Percentiles rank a stretch among this genome's conserved stretches.
Conservation (phyloP, 2,329 filamentous ascomycete species). For the Cladosporium sp. region DNA sequence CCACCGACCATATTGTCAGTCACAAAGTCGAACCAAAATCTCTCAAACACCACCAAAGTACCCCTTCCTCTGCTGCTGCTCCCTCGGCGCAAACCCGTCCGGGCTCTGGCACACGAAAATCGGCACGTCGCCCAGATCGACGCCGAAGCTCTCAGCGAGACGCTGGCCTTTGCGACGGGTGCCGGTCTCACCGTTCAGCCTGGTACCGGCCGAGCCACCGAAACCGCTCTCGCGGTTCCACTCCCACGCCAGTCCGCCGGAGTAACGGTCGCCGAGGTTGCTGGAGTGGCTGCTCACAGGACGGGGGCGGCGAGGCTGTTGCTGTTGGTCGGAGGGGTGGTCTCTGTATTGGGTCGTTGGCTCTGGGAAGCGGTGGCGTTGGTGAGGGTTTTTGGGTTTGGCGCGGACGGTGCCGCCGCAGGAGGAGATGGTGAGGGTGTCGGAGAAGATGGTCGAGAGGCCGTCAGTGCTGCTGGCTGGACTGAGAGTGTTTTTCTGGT, state of each 20-base stretch:
- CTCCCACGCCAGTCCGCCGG: constrained; percentile 40
- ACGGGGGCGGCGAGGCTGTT: constrained; percentile 9
- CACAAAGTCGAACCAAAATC: background rate
- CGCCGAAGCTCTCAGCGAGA: constrained; percentile 36
- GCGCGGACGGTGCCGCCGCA: constrained; percentile 15
- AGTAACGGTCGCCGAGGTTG: constrained; percentile 33
- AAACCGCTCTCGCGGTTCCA: constrained; percentile 39
- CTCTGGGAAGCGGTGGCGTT: constrained; percentile 8
- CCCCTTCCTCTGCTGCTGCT: constrained; percentile 6
- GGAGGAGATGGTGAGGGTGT: constrained; percentile 16
- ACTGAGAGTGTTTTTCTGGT: constrained; percentile 3
- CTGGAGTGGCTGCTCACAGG: constrained; percentile 6
- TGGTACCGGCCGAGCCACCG: constrained; percentile 40
- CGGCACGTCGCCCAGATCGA: constrained; percentile 44
- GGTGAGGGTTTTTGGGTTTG: constrained; percentile 6
- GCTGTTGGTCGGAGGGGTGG: background rate
- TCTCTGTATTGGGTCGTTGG: background rate
- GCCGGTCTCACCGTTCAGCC: constrained; percentile 26
- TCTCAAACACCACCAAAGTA: constrained; percentile 6
- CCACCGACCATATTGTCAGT: too few relatives aligned
- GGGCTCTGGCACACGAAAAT: constrained; percentile 35
- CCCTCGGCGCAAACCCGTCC: constrained; percentile 3
- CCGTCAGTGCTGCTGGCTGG: constrained; percentile 19
- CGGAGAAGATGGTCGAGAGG: constrained; percentile 18
- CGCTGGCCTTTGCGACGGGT: constrained; percentile 37